phyloP scores from a whole-genome alignment of 176 grass and related monocot genomes.

The Oryza australiensis region DNA sequence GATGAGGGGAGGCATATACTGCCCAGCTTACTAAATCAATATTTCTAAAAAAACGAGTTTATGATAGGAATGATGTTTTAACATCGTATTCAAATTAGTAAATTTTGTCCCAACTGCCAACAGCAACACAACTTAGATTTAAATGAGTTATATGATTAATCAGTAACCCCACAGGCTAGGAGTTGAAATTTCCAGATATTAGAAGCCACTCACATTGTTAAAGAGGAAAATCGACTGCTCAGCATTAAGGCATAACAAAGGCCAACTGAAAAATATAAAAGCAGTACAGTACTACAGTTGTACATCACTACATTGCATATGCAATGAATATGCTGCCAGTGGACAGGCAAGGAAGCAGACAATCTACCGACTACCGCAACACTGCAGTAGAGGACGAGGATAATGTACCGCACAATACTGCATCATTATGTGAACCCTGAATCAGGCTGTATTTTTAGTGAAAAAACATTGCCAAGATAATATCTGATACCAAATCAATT shows the following conservation, averaged over 20 bases:
- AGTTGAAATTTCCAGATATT: neutral
- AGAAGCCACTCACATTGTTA: neutral
- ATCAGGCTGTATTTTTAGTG: neutral
- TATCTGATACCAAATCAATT: neutral
- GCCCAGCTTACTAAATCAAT: neutral
- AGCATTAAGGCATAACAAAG: neutral
- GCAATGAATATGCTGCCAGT: neutral
- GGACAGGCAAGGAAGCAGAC: constrained; percentile 11
- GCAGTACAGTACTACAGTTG: neutral
- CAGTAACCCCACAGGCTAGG: neutral
- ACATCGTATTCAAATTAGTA: neutral
- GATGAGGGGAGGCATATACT: neutral
- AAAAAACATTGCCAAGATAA: neutral
- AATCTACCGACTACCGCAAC: neutral
- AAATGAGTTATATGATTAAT: neutral
- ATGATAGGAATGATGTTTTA: neutral
- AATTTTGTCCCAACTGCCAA: neutral
- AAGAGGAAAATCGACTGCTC: neutral
- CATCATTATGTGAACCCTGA: neutral
- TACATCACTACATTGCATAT: neutral
- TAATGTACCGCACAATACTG: neutral
- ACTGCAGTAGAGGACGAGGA: neutral
- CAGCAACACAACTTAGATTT: neutral
- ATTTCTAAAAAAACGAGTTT: neutral
- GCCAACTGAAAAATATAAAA: neutral